These are phyloP conservation scores for Polyporus tsugae DNA, from an alignment of 1,284 basidiomycete species.

Conservation along the genomic window DNA sequence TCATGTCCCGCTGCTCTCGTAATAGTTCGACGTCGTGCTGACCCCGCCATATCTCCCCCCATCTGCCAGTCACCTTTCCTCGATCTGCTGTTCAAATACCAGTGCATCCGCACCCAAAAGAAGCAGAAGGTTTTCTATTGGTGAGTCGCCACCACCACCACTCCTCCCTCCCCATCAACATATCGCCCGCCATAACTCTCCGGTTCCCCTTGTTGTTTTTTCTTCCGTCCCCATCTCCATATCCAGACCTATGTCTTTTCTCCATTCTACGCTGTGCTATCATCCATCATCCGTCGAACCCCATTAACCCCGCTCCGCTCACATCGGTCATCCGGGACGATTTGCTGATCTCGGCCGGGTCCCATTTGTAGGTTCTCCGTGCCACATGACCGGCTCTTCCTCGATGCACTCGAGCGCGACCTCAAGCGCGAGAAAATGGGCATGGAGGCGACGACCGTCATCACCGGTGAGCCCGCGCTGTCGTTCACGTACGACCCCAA, in stretches of 20 bases:
- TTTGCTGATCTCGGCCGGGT: conserved; percentile 3
- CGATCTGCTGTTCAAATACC: conserved; percentile 92
- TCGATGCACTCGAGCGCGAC: conserved; percentile 93
- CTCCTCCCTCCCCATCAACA: neutral
- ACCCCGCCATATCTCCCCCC: neutral
- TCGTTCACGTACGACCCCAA: conserved; percentile 88
- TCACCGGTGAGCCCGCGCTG: conserved; percentile 81
- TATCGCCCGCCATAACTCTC: conserved; percentile 2
- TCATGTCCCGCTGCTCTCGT: conserved; percentile 7
- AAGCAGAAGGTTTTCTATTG: conserved; percentile 96
- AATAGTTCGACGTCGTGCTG: neutral
- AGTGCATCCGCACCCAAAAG: conserved; percentile 95
- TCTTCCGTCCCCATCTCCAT: neutral
- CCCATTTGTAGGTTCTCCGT: conserved; percentile 74
- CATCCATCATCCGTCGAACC: neutral
- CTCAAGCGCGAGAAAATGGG: conserved; percentile 93
- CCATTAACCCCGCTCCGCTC: conserved; percentile 21
- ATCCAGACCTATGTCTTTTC: conserved; percentile 1
- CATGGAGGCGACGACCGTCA: conserved; percentile 81
- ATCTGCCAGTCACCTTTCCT: conserved; percentile 81
- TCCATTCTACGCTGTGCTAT: conserved; percentile 1
- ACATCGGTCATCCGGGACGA: conserved; percentile 33
- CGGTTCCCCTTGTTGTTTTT: neutral
- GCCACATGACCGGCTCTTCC: conserved; percentile 93
- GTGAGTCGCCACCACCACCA: conserved; percentile 52